Base-by-base conservation (phyloP, 805 yeast species). In the Cyberlindnera bimundalis region DNA sequence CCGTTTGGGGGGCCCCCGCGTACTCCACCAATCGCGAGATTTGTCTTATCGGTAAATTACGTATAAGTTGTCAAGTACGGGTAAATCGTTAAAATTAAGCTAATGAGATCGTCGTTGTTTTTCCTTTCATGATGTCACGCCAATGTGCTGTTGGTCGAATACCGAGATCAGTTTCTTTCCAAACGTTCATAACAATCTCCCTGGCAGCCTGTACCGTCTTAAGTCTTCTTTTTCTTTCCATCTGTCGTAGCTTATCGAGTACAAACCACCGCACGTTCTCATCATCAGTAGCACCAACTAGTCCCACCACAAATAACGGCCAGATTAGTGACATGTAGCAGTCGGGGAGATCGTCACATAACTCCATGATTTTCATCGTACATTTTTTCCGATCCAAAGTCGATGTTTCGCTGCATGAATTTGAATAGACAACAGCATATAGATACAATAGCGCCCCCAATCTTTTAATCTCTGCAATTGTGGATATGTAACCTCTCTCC, bases 191-290 rank as follows among this genome's bases (percentile, higher is more conserved):
- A 4, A 68, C 60, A 9, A 66, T 62, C 33, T 50, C 50, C 30
- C 61, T 49, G 1, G 73, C 71, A 8, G 62, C 59, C 42, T 56
- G 56, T 0, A 68, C 69, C 31, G 68, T 67, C 13, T 65, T 62
- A 20, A 68, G 51, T 35, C 62, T 64, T 40, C 73, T 46, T n/a
- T 52, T 46, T n/a, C 45, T 50, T 44, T 66, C 66, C 68, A 68
- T 61, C 29, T 56, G 54, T 4, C 55, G 51, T 29, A 68, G 44
- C 2, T 59, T 51, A 21, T 61, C 50, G 18, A 68, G 47, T 3
- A 68, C 68, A 51, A 65, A 67, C 69, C 68, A 63, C 27, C 72
- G 46, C 14, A 56, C 61, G 3, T 64, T 66, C 24, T 65, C 70
- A 8, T 53, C 58, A 9, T 55, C 56, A 9, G 19, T 29, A 4